Evolutionary conservation across 2,329 filamentous ascomycete species (phyloP), one percentile per base, ranked within the genome.

Genomic region (Neobulgaria alba): DNA sequence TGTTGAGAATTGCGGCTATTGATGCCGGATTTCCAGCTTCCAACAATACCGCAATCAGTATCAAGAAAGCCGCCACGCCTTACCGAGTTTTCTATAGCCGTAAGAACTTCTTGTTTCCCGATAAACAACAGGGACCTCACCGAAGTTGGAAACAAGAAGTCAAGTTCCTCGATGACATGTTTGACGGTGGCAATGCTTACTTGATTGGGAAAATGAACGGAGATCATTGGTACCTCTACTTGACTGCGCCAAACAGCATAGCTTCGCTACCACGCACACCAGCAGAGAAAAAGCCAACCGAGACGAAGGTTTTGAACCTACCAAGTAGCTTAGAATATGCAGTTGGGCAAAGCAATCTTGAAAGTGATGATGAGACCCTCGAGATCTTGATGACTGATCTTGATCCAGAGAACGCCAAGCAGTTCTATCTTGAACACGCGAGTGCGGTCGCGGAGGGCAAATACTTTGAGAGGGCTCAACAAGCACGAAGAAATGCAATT

Each of bases 121-220:
- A 95, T 60, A 86, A 87, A 63, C 92, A 98, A 68, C 85, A 77
- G 42, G 89, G 89, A 5, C 92, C 92, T 40, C 92, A 98, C 65
- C 83, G 88, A 48, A 96, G 89, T 78, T 98, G 92, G 92, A 84
- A 88, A 54, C 84, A 95, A 60, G 92, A 98, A 63, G 90, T 96
- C 58, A 83, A 82, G 56, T 94, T 82, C 56, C 73, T 98, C 48
- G 92, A 98, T 66, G 82, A 85, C 60, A 85, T 89, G 64, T 95
- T 98, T 61, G 72, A 84, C 47, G 82, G 85, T 42, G 92, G 92
- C 41, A 96, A 90, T 63, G 92, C 92, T 37, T 98, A 98, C 65
- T 95, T 96, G 89, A 93, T 98, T 51, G 92, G 92, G 58, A 96
- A 95, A 68, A 96, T 96, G 90, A 98, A 98, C 55, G 90, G 92